Conservation (phyloP, 2,329 filamentous ascomycete species). For the Ceratocystis albifundus region DNA sequence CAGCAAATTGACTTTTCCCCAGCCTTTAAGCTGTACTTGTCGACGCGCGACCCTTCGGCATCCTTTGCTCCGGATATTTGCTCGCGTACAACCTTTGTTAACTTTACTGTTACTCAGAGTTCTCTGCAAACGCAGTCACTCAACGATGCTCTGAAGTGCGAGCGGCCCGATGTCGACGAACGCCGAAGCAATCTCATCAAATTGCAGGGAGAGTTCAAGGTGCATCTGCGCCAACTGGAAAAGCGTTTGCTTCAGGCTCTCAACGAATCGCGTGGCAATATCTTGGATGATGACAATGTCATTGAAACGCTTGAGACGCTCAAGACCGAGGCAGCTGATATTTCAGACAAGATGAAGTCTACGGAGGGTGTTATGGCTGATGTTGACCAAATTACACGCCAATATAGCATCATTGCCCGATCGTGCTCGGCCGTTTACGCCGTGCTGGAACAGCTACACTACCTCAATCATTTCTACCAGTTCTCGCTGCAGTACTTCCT, state of each 20-base stretch:
- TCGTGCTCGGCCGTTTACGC: slow-evolving; percentile 97
- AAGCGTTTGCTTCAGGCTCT: slow-evolving; percentile 87
- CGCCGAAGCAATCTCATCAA: slow-evolving; percentile 95
- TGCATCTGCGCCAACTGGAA: slow-evolving; percentile 91
- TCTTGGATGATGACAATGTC: slow-evolving; percentile 94
- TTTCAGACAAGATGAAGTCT: slow-evolving; percentile 89
- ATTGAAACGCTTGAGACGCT: slow-evolving; percentile 95
- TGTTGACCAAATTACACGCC: slow-evolving; percentile 86
- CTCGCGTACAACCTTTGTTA: slow-evolving; percentile 97
- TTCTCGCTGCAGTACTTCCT: slow-evolving; percentile 98
- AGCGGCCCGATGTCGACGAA: slow-evolving; percentile 94
- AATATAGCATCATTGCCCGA: slow-evolving; percentile 85
- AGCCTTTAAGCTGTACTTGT: slow-evolving; percentile 87
- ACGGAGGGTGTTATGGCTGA: slow-evolving; percentile 98
- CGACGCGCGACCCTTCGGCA: slow-evolving; percentile 89
- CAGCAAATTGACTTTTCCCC: slow-evolving; percentile 99
- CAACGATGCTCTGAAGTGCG: slow-evolving; percentile 93
- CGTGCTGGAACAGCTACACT: slow-evolving; percentile 90
- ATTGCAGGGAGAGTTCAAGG: slow-evolving; percentile 95
- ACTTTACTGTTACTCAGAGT: slow-evolving; percentile 98
- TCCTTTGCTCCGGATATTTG: slow-evolving; percentile 94
- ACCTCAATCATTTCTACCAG: slow-evolving; percentile 98
- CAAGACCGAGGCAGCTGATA: slow-evolving; percentile 94
- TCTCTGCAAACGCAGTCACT: slow-evolving; percentile 96
- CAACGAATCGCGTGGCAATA: slow-evolving; percentile 95